phyloP scores from a whole-genome alignment of 441 rosid genomes.

The Gossypium armourianum region DNA sequence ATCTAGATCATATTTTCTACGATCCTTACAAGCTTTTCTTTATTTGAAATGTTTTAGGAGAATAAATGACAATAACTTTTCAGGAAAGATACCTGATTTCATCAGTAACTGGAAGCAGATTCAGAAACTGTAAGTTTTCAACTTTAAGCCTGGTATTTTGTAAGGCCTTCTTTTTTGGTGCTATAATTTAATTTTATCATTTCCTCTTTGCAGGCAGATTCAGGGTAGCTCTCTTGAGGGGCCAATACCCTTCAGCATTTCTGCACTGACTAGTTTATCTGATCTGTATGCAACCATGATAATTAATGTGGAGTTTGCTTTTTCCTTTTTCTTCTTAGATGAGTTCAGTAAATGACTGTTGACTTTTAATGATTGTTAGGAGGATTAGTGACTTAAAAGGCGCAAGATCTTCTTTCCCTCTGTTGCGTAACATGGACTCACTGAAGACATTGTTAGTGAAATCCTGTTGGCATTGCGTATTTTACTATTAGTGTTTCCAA shows the following conservation, averaged over 20 bases:
- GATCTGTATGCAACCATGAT: conserved; percentile 51
- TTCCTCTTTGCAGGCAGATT: conserved; percentile 45
- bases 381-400: conserved; percentile 76
- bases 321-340: background rate
- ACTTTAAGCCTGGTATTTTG: background rate
- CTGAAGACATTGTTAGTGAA: conserved; percentile 65
- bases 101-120: conserved; percentile 53
- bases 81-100: conserved; percentile 58
- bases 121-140: conserved; percentile 51
- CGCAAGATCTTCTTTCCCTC: conserved; percentile 44
- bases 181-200: background rate
- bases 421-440: conserved; percentile 34
- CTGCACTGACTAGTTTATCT: conserved; percentile 44
- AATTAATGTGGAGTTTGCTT: conserved; percentile 1
- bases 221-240: conserved; percentile 69
- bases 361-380: conserved; percentile 29
- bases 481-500: background rate
- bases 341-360: background rate
- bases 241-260: conserved; percentile 62
- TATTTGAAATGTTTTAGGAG: conserved; percentile 35
- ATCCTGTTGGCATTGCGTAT: background rate
- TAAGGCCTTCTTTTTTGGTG: background rate
- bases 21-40: background rate
- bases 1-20: background rate
- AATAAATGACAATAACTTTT: conserved; percentile 58